These are phyloP conservation scores for Saxispiralis lemnorum DNA, from an alignment of 495 filamentous ascomycete species.

Conservation along the genomic window DNA sequence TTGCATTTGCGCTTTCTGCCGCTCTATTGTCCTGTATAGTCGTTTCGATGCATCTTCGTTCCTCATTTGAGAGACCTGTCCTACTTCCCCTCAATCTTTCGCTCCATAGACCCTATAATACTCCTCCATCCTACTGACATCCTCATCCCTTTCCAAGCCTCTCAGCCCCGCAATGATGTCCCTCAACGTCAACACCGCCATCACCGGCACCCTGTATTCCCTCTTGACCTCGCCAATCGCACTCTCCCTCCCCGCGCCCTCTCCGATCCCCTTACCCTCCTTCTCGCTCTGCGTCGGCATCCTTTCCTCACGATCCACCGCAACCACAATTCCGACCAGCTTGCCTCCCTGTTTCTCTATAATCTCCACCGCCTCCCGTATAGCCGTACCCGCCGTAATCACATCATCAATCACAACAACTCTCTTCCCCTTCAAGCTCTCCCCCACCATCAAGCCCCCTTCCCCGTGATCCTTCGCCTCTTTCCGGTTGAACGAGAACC, in stretches of 20 bases:
- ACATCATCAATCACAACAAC: slow-evolving; percentile 91
- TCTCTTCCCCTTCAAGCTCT: slow-evolving; percentile 60
- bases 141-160: slow-evolving; percentile 32
- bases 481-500: slow-evolving; percentile 86
- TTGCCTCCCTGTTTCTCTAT: slow-evolving; percentile 64
- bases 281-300: slow-evolving; percentile 35
- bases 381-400: slow-evolving; percentile 83
- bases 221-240: slow-evolving; percentile 59
- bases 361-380: slow-evolving; percentile 74
- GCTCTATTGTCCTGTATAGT: no score
- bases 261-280: slow-evolving; percentile 15
- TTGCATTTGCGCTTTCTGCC: background rate
- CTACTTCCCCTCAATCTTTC: slow-evolving; percentile 30
- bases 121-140: slow-evolving; percentile 55
- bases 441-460: slow-evolving; percentile 79
- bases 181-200: slow-evolving; percentile 37
- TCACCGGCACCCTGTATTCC: slow-evolving; percentile 33
- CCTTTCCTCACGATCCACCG: slow-evolving; percentile 74
- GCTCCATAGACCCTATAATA: slow-evolving; percentile 60
- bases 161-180: slow-evolving; percentile 60
- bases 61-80: no score
- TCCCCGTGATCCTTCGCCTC: slow-evolving; percentile 90
- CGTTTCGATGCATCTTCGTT: no score
- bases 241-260: slow-evolving; percentile 20
- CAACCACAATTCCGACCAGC: slow-evolving; percentile 69